Evolutionary conservation across 768 basidiomycete genomes (phyloP).

Genomic region (Leccinum ochraceum): DNA sequence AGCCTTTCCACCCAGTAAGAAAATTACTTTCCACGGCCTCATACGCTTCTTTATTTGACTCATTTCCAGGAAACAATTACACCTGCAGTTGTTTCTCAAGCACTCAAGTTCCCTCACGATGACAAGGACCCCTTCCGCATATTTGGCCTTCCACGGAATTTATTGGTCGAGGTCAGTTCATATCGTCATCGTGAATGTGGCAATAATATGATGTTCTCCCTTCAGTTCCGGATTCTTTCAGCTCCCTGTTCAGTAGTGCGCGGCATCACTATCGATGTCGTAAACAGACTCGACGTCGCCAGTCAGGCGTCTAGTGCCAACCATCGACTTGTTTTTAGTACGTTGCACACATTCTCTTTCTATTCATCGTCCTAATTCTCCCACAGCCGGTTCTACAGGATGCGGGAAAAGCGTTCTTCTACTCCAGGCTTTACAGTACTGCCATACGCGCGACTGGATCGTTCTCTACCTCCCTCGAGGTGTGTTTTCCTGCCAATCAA

Average conservation of each 20-base stretch:
- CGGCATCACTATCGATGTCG: conserved; percentile 57
- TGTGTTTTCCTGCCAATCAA: conserved; percentile 31
- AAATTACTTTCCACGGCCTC: not conserved
- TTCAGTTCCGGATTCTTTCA: conserved; percentile 68
- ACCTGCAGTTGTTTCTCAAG: conserved; percentile 42
- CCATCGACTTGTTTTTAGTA: conserved; percentile 66
- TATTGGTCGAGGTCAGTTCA: conserved; percentile 66
- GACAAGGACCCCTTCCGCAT: conserved; percentile 54
- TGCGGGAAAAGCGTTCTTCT: conserved; percentile 81
- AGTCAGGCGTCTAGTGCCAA: conserved; percentile 48
- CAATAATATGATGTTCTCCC: not conserved
- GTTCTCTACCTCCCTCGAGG: conserved; percentile 85
- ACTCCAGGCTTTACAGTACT: conserved; percentile 75
- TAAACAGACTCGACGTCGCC: conserved; percentile 54
- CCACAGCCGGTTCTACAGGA: conserved; percentile 69
- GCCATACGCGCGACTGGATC: conserved; percentile 66
- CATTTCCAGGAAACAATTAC: conserved; percentile 33
- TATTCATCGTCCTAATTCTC: conserved; percentile 1
- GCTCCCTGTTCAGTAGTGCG: conserved; percentile 74
- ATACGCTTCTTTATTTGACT: not conserved
- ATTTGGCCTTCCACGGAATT: conserved; percentile 71
- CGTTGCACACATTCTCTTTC: conserved; percentile 27
- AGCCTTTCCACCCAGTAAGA: conserved; percentile 46
- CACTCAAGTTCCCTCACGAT: conserved; percentile 44
- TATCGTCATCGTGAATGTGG: not conserved